phyloP scores from a whole-genome alignment of 225 moss, liverwort and hornwort species.

The Climacium dendroides region DNA sequence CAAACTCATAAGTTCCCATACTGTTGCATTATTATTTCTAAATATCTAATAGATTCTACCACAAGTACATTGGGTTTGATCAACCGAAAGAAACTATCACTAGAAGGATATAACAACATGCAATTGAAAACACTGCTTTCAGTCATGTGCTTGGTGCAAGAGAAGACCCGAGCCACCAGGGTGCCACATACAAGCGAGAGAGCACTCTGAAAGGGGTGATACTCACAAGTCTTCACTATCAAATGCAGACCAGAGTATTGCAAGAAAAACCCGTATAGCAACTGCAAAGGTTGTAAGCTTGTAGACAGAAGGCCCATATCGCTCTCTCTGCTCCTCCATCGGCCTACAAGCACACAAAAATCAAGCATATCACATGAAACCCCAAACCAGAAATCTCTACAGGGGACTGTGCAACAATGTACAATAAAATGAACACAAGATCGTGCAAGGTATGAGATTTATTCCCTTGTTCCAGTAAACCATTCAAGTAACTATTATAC shows the following conservation, averaged over 20 bases:
- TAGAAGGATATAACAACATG: not conserved
- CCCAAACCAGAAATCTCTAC: not conserved
- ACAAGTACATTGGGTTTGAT: not conserved
- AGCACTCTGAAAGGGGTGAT: not conserved
- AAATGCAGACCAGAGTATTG: slow-evolving; percentile 69
- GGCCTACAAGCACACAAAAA: slow-evolving; percentile 38
- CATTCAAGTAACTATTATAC: not conserved
- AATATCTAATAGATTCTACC: not conserved
- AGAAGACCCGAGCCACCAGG: not conserved
- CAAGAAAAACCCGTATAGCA: slow-evolving; percentile 41
- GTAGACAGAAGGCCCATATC: slow-evolving; percentile 93
- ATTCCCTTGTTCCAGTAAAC: not conserved
- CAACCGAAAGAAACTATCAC: not conserved
- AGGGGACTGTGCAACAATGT: not conserved
- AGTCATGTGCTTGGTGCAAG: not conserved
- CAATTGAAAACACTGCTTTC: not conserved
- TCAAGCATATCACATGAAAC: not conserved
- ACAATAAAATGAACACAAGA: not conserved
- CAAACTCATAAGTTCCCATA: not conserved
- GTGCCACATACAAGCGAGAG: not conserved
- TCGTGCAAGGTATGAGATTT: not conserved
- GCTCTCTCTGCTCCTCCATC: slow-evolving; percentile 96
- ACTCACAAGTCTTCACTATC: slow-evolving; percentile 45
- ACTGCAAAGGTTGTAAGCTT: slow-evolving; percentile 58
- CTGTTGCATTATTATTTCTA: not conserved